These are phyloP conservation scores for Epicoccum nigrum DNA, from an alignment of 2,329 filamentous ascomycete genomes.

Conservation along the genomic window DNA sequence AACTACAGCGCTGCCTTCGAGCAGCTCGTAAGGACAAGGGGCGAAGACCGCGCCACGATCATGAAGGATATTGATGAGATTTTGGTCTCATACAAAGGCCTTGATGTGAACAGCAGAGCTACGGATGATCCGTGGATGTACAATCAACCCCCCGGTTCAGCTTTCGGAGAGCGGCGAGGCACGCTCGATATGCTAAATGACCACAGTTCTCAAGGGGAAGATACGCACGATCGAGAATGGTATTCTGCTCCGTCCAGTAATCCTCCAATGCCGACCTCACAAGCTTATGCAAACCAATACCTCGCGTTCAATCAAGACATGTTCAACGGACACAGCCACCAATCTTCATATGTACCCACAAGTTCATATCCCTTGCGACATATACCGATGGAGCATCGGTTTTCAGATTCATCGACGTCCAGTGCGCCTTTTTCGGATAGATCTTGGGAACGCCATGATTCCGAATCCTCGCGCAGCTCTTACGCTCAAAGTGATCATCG, in stretches of 20 bases:
- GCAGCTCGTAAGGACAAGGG: conserved; percentile 25
- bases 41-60: conserved; percentile 30
- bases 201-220: not conserved
- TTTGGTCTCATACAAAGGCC: conserved; percentile 38
- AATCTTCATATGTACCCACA: not conserved
- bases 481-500: conserved; percentile 11
- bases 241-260: not conserved
- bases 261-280: not conserved
- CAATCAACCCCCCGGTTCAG: not conserved
- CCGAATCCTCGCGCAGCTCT: conserved; percentile 34
- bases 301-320: conserved; percentile 25
- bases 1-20: conserved; percentile 33
- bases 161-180: conserved; percentile 19
- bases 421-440: conserved; percentile 38
- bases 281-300: conserved; percentile 6
- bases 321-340: conserved; percentile 20
- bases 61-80: conserved; percentile 46
- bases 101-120: conserved; percentile 12
- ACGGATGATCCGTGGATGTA: conserved; percentile 5
- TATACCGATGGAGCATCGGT: conserved; percentile 16
- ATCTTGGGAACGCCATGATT: conserved; percentile 36
- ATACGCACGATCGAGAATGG: not conserved
- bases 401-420: conserved; percentile 31
- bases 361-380: not conserved
- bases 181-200: conserved; percentile 29